Evolutionary conservation across 805 yeast species (phyloP).

Genomic region (Candida arabinofermentans): DNA sequence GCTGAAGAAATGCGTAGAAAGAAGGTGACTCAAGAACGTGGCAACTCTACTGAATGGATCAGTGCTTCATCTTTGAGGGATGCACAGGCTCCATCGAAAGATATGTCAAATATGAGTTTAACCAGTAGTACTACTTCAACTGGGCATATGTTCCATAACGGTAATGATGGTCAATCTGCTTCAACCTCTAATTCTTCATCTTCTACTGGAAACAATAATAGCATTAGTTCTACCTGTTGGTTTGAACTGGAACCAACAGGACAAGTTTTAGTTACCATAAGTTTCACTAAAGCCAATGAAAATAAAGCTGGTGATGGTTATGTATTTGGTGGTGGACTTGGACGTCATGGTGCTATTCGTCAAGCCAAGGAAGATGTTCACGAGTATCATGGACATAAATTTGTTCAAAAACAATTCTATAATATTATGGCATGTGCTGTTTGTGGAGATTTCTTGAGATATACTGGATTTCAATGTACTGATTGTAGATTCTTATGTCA

Average conservation of each 20-base stretch:
- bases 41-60: slow-evolving; percentile 75
- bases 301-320: slow-evolving; percentile 45
- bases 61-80: slow-evolving; percentile 59
- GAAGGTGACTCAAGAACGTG: slow-evolving; percentile 71
- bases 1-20: slow-evolving; percentile 93
- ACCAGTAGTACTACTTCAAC: slow-evolving; percentile 1
- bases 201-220: slow-evolving; percentile 6
- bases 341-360: slow-evolving; percentile 97
- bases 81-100: background rate
- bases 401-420: slow-evolving; percentile 92
- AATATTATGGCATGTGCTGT: slow-evolving; percentile 96
- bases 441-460: slow-evolving; percentile 91
- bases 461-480: slow-evolving; percentile 83
- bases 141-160: background rate
- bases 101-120: slow-evolving; percentile 4
- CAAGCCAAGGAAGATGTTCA: slow-evolving; percentile 86
- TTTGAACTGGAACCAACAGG: slow-evolving; percentile 93
- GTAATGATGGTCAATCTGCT: slow-evolving; percentile 4
- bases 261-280: slow-evolving; percentile 70
- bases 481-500: slow-evolving; percentile 80
- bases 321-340: slow-evolving; percentile 59
- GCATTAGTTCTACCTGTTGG: slow-evolving; percentile 69
- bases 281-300: slow-evolving; percentile 63
- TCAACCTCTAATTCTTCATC: slow-evolving; percentile 10
- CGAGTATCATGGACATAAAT: slow-evolving; percentile 96